phyloP scores from a whole-genome alignment of 352 stramenopile genomes.

The Phytophthora pseudosyringae region DNA sequence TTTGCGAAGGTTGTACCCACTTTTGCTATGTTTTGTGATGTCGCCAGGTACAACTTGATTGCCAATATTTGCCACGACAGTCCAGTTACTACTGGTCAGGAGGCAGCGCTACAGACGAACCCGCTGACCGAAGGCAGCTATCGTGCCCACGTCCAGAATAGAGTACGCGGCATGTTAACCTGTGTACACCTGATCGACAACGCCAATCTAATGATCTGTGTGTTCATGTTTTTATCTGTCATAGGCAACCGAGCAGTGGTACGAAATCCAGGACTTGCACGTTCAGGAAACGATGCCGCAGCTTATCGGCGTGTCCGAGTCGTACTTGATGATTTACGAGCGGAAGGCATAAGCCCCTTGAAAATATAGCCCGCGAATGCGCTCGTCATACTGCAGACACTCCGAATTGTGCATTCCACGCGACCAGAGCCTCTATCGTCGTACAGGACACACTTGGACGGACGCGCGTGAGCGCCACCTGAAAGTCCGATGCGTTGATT shows the following conservation, averaged over 20 bases:
- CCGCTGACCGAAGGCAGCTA: constrained; percentile 97
- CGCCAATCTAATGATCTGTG: constrained; percentile 15
- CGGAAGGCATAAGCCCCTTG: constrained; percentile 60
- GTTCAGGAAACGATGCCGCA: constrained; percentile 98
- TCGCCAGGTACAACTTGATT: constrained; percentile 97
- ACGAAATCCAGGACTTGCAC: constrained; percentile 98
- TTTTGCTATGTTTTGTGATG: constrained; percentile 4
- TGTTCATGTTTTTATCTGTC: constrained; percentile 11
- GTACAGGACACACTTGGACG: constrained; percentile 73
- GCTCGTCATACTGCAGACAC: constrained; percentile 54
- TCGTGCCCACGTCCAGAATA: constrained; percentile 96
- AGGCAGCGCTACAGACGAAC: constrained; percentile 89
- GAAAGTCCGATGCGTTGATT: constrained; percentile 69
- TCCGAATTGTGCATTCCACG: constrained; percentile 79
- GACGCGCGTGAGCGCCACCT: constrained; percentile 57
- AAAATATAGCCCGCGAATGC: constrained; percentile 28
- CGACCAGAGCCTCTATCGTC: constrained; percentile 58
- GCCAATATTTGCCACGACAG: constrained; percentile 98
- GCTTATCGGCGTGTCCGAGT: constrained; percentile 97
- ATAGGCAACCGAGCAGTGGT: constrained; percentile 96
- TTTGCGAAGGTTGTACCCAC: constrained; percentile 7
- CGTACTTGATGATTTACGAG: constrained; percentile 93
- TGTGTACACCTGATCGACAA: constrained; percentile 2
- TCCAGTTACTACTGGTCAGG: constrained; percentile 92
- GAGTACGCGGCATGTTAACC: constrained; percentile 48